Conservation (phyloP, 2,329 filamentous ascomycete species). For the Diaporthe aspalathi region DNA sequence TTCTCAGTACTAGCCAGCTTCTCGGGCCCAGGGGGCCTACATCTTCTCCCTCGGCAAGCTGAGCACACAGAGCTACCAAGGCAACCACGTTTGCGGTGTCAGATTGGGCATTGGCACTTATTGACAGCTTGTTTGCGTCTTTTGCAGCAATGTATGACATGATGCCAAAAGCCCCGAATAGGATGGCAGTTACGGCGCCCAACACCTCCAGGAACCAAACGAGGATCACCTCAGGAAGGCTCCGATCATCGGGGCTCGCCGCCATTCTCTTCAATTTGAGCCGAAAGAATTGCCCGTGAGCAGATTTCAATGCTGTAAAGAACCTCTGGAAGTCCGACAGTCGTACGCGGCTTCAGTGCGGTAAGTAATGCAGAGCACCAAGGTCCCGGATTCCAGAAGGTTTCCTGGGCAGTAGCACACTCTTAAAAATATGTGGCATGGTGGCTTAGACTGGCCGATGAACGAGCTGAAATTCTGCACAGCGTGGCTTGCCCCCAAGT, state of each 20-base stretch:
- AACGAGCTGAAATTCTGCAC: too few species aligned
- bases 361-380: too few species aligned
- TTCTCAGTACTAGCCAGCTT: too few species aligned
- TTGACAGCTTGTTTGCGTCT: slow-evolving; percentile 8
- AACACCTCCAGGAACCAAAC: slow-evolving; percentile 25
- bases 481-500: too few species aligned
- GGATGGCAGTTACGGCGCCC: slow-evolving; percentile 24
- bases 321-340: too few species aligned
- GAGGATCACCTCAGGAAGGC: slow-evolving; percentile 27
- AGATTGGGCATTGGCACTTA: neutral
- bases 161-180: slow-evolving; percentile 23
- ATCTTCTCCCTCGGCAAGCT: neutral
- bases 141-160: slow-evolving; percentile 22
- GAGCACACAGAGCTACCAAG: slow-evolving; percentile 22
- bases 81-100: slow-evolving; percentile 30
- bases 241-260: neutral
- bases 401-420: too few species aligned
- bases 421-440: too few species aligned
- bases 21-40: too few species aligned
- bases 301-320: neutral
- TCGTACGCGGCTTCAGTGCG: too few species aligned
- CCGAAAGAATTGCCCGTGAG: too few species aligned
- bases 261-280: neutral
- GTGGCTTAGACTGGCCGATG: too few species aligned
- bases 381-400: too few species aligned